Evolutionary conservation across 1,284 basidiomycete species (phyloP), one percentile per base, ranked within the genome.

Genomic region (Tilletia caries): DNA sequence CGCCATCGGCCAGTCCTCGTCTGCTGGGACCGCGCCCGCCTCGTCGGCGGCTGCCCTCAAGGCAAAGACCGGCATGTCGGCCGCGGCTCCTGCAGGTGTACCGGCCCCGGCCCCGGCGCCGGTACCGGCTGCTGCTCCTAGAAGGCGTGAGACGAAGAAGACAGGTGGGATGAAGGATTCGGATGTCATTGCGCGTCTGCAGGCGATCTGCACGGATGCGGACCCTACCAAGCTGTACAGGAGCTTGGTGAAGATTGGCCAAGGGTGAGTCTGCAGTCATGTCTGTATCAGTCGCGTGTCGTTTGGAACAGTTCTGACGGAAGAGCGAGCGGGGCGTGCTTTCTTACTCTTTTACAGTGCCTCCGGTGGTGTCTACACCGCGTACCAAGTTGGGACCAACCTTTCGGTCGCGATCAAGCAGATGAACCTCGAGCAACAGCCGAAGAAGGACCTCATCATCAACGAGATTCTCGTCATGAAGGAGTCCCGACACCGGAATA

Each of bases 401-500:
- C 80, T 92, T 60, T 92, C 90, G 3, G 96, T 99, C 34, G 96
- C 96, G 34, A 98, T 99, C 88, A 99, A 98, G 85, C 95, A 98
- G 85, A 98, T 98, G 96, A 95, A 98, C 86, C 88, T 99, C 41
- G 94, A 97, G 85, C 97, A 98, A 86, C 96, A 98, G 83, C 96
- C 95, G 43, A 98, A 98, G 88, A 97, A 97, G 85, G 95, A 98
- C 83, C 88, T 98, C 66, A 98, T 99, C 86, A 98, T 99, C 86
- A 99, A 99, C 85, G 96, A 99, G 85, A 98, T 98, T 75, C 89
- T 98, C 76, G 95, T 98, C 82, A 98, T 98, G 95, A 92, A 93
- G 58, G 91, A 94, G 64, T 94, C 92, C 20, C 88, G 92, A 44
- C 95, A 98, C 83, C 92, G 92, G 23, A 99, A 98, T 84, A 98